Evolutionary conservation across 225 moss, liverwort and hornwort species (phyloP), one percentile per base, ranked within the genome.

Genomic region (Pleurozium schreberi): DNA sequence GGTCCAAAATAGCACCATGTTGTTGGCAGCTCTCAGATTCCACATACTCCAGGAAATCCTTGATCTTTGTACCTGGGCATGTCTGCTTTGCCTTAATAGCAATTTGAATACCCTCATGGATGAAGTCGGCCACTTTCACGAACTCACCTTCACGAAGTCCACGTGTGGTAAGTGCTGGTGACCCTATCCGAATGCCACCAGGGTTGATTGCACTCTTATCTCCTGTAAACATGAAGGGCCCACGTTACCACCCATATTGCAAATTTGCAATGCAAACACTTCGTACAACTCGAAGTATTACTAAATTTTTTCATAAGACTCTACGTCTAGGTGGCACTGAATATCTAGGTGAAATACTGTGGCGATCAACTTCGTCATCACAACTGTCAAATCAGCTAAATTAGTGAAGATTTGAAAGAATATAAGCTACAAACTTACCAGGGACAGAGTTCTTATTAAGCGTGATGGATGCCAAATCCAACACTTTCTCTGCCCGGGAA

Each of bases 401-500:
- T 19, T 9, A 30, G 64, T 42, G 26, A 49, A 79, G 74, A 80
- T 84, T 74, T 85, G 67, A 67, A 50, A 55, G n/a, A 53, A 73
- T 43, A 43, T 52, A 74, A n/a, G 61, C 84, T 69, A 52, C 21
- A 23, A 63, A 63, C 86, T 84, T 75, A 96, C 95, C 97, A 77
- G 96, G 96, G 78, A 98, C 94, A 90, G 97, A 96, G 58, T 98
- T 98, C 76, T 98, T 98, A 88, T 96, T 96, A 20, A 98, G 94
- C 60, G 95, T 98, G 82, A 98, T 96, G 45, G 97, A 96, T 71
- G 94, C 93, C 78, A 96, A 88, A 89, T 96, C 97, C 88, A 96
- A 70, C 69, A 98, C 91, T 81, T 93, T 95, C 93, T 98, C 96
- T 45, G 95, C 93, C 75, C 96, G 92, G 45, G 97, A 90, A 67